Percentiles rank a stretch among this genome's conserved stretches.
Evolutionary conservation across 2,329 filamentous ascomycete species (phyloP).

Genomic region (Bretziella fagacearum): DNA sequence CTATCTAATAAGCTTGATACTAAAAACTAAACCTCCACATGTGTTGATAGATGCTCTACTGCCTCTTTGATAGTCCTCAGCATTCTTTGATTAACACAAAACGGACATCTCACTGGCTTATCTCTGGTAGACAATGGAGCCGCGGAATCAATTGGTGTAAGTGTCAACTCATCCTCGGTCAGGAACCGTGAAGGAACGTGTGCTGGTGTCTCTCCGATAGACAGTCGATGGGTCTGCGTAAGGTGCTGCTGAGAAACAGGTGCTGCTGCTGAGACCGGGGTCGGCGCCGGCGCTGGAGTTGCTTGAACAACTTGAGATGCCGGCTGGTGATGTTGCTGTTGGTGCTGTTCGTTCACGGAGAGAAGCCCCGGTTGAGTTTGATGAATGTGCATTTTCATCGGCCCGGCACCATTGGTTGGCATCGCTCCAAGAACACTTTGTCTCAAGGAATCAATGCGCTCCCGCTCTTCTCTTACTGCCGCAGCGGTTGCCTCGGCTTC

Average conservation of each 20-base stretch:
- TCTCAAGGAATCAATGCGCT: conserved; percentile 28
- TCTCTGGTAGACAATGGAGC: conserved; percentile 30
- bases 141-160: conserved; percentile 38
- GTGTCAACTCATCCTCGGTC: conserved; percentile 27
- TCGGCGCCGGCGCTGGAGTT: background rate
- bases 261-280: conserved; percentile 2
- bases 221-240: no score
- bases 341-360: background rate
- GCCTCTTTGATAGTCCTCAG: conserved; percentile 43
- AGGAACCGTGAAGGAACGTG: conserved; percentile 2
- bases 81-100: conserved; percentile 45
- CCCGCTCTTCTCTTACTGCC: conserved; percentile 35
- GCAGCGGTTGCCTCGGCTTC: conserved; percentile 41
- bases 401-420: background rate
- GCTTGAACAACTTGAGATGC: background rate
- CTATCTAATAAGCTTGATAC: no score
- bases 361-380: background rate
- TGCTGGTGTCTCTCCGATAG: conserved; percentile 17
- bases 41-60: conserved; percentile 44
- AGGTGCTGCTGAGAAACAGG: conserved; percentile 7
- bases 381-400: background rate
- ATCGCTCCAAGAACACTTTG: conserved; percentile 6
- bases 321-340: background rate
- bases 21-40: conserved; percentile 43
- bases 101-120: conserved; percentile 38